Evolutionary conservation across 352 stramenopile genomes (phyloP).

Genomic region (Phytophthora pisi): DNA sequence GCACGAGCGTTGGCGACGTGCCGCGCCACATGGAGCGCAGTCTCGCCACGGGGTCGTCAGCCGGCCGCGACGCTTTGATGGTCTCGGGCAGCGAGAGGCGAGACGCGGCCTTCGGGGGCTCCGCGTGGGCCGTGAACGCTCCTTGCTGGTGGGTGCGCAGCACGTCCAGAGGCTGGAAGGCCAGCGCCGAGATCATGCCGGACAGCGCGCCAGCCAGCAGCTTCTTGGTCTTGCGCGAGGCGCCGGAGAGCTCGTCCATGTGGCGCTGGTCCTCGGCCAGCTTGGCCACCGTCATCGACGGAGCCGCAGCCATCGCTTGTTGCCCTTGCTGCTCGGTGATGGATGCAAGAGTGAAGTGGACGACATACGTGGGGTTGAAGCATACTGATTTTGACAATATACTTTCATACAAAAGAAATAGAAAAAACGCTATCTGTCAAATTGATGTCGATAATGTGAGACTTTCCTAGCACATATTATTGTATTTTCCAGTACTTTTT

Average conservation of each 20-base stretch:
- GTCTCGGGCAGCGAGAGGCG: slow-evolving; percentile 23
- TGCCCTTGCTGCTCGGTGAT: slow-evolving; percentile 3
- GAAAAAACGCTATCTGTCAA: too few species aligned
- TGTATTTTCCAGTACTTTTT: too few species aligned
- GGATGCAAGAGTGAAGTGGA: neutral
- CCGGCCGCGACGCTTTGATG: slow-evolving; percentile 22
- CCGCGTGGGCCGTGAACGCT: slow-evolving; percentile 53
- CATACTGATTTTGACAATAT: too few species aligned
- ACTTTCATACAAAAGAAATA: too few species aligned
- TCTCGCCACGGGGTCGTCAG: slow-evolving; percentile 33
- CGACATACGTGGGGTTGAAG: too few species aligned
- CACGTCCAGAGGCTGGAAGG: slow-evolving; percentile 88
- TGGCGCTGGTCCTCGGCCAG: slow-evolving; percentile 31
- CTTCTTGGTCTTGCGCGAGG: slow-evolving; percentile 72
- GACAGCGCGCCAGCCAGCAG: slow-evolving; percentile 71
- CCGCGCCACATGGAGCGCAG: slow-evolving; percentile 83
- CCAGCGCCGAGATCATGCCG: slow-evolving; percentile 80
- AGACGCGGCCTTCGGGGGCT: slow-evolving; percentile 10
- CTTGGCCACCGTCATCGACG: slow-evolving; percentile 34
- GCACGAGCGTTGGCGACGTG: slow-evolving; percentile 80
- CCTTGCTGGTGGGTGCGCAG: slow-evolving; percentile 86
- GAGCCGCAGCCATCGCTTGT: slow-evolving; percentile 22
- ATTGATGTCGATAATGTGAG: too few species aligned
- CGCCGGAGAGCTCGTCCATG: slow-evolving; percentile 35
- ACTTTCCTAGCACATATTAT: too few species aligned